Evolutionary conservation across 2,329 filamentous ascomycete species (phyloP), one percentile per base, ranked within the genome.

Genomic region (Xylariales sp.): DNA sequence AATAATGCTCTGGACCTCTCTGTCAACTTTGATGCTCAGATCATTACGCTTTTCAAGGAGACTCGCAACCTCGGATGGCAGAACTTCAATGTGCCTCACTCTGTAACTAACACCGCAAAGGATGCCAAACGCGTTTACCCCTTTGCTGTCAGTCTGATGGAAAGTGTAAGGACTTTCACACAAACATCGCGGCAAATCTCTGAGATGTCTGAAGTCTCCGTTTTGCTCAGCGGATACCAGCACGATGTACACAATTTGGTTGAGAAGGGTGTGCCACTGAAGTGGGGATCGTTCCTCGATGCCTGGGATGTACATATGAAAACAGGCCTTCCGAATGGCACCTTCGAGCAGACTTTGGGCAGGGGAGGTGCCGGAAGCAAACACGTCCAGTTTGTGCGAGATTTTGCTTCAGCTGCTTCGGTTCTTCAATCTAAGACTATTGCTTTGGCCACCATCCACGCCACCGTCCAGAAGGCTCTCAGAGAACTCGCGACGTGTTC

Each of bases 111-210:
- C 49, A 88, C 95, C 40, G 95, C 94, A 1, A 98, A 97, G 63
- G 93, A 98, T 61, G 94, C 93, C n/a, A 95, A 96, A 66, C 81
- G 93, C 40, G 93, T 98, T 4, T 99, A 99, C 55, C 93, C 93
- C 0, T 98, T 94, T 57, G 93, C 94, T 18, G 90, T 98, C 50
- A 97, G 90, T 58, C 69, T 99, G 51, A 98, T 98, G 89, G 93
- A 99, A 66, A 97, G 89, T 56, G 88, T 97, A n/a, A 80, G 90
- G 44, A 97, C 89, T 0, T 84, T 95, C 49, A 79, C 88, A 2
- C 91, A 97, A 64, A 96, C 89, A 0, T 84, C 85, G 52, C 82
- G 88, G 21, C 81, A 86, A 38, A 94, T 98, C 45, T 73, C 80
- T 14, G 80, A 85, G 41, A 91, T 98, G 87, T 78, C 83, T 9